Conservation (phyloP, 1,284 basidiomycete species). For the Uromyces viciae-fabae region DNA sequence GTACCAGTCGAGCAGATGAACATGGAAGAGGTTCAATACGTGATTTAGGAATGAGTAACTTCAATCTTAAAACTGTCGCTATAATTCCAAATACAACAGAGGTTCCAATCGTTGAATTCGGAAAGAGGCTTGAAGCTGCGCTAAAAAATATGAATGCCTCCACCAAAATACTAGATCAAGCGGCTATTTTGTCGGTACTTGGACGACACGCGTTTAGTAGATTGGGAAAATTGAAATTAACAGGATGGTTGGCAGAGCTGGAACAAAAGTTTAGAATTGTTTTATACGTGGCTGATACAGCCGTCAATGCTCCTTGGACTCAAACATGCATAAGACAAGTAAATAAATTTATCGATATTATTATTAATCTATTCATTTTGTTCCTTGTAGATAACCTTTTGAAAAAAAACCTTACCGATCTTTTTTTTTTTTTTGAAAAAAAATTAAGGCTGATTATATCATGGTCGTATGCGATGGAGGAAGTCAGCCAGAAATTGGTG, state of each 20-base stretch:
- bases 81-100: conserved; percentile 74
- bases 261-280: conserved; percentile 87
- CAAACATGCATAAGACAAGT: conserved; percentile 91
- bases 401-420: too few species aligned
- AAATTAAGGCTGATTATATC: conserved; percentile 79
- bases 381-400: not conserved
- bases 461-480: conserved; percentile 82
- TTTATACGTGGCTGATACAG: conserved; percentile 87
- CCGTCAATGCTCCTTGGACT: conserved; percentile 90
- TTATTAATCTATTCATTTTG: not conserved
- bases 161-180: conserved; percentile 84
- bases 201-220: conserved; percentile 87
- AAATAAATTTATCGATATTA: conserved; percentile 49
- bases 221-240: conserved; percentile 89
- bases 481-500: conserved; percentile 63
- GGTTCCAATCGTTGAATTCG: conserved; percentile 81
- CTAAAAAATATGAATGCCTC: conserved; percentile 82
- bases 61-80: conserved; percentile 88
- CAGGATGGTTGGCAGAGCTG: conserved; percentile 88
- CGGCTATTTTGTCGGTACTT: conserved; percentile 79
- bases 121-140: conserved; percentile 77
- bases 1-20: conserved; percentile 27
- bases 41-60: conserved; percentile 68
- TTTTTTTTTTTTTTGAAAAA: conserved; percentile 28
- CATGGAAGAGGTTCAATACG: conserved; percentile 57